phyloP scores from a whole-genome alignment of 2,329 filamentous ascomycete genomes.

The Mycogone perniciosa region DNA sequence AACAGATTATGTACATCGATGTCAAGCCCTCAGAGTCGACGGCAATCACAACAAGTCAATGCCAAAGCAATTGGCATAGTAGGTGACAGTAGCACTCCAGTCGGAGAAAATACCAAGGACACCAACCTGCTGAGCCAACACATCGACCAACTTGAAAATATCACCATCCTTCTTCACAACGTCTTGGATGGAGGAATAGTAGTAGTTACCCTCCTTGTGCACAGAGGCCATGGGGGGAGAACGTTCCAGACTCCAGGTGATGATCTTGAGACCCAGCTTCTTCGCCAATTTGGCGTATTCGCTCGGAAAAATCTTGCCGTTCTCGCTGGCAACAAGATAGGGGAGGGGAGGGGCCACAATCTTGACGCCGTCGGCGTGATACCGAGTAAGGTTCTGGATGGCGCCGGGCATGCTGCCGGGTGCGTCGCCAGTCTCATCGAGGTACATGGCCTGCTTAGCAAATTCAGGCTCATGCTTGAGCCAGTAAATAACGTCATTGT shows the following conservation, averaged over 20 bases:
- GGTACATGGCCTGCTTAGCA: conserved; percentile 55
- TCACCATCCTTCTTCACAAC: conserved; percentile 58
- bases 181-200: conserved; percentile 50
- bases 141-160: conserved; percentile 59
- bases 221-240: conserved; percentile 50
- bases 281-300: conserved; percentile 56
- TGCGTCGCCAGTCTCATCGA: conserved; percentile 56
- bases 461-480: conserved; percentile 54
- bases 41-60: conserved; percentile 13
- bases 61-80: conserved; percentile 65
- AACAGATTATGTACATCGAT: neutral
- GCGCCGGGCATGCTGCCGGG: conserved; percentile 46
- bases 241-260: conserved; percentile 64
- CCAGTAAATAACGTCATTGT: conserved; percentile 61
- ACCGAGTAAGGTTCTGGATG: conserved; percentile 48
- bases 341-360: conserved; percentile 58
- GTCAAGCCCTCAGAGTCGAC: neutral
- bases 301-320: conserved; percentile 54
- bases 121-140: conserved; percentile 54
- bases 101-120: conserved; percentile 60
- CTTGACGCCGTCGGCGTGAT: conserved; percentile 51
- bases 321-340: conserved; percentile 50
- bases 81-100: conserved; percentile 63
- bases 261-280: conserved; percentile 55
- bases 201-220: conserved; percentile 43